A percentile compares a stretch with the other conserved stretches of the same genome.
phyloP scores from a whole-genome alignment of 768 basidiomycete species.

The Lactifluus volemus region DNA sequence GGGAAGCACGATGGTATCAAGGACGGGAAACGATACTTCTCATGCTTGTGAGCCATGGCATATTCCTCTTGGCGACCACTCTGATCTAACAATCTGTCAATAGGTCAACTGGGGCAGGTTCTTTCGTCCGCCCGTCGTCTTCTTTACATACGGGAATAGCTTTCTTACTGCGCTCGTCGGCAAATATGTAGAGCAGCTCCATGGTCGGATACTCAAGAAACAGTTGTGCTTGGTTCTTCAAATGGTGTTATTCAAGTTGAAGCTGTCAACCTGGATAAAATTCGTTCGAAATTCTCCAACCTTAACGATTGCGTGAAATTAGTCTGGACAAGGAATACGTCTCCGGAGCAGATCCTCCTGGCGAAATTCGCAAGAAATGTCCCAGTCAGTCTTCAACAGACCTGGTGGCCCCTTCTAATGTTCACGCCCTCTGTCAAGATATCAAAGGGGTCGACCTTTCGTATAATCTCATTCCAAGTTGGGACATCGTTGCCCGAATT shows the following conservation, averaged over 20 bases:
- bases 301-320: conserved; percentile 63
- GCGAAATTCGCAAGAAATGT: conserved; percentile 48
- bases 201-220: conserved; percentile 49
- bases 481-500: conserved; percentile 63
- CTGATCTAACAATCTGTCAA: neutral
- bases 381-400: conserved; percentile 46
- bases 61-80: neutral
- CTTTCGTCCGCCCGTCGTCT: conserved; percentile 70
- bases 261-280: conserved; percentile 73
- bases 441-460: conserved; percentile 69
- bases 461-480: conserved; percentile 57
- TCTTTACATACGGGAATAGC: conserved; percentile 50
- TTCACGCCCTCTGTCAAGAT: conserved; percentile 2
- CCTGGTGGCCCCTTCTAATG: conserved; percentile 14
- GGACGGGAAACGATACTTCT: conserved; percentile 71
- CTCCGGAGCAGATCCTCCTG: conserved; percentile 39
- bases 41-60: conserved; percentile 49
- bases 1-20: conserved; percentile 87
- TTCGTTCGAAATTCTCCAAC: conserved; percentile 59
- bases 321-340: conserved; percentile 70
- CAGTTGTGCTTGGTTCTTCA: conserved; percentile 70
- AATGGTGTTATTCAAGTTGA: conserved; percentile 78
- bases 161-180: conserved; percentile 66
- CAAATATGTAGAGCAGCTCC: conserved; percentile 68
- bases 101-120: conserved; percentile 58